Conservation (phyloP, 1,284 basidiomycete species). For the Irpex sp. region DNA sequence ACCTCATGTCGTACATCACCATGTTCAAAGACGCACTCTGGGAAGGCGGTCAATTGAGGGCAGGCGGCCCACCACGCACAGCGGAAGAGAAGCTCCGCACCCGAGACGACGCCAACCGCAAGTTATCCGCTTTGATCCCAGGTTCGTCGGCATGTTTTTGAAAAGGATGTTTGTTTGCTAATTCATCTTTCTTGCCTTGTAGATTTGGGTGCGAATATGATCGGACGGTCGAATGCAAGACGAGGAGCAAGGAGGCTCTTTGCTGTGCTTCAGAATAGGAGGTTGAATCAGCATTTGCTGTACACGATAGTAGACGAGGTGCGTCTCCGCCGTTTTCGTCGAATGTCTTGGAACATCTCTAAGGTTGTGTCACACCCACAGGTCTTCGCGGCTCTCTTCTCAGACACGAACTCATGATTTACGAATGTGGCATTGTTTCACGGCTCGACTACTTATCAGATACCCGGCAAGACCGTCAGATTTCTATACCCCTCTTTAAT, state of each 20-base stretch:
- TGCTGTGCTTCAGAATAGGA: slow-evolving; percentile 86
- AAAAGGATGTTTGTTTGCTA: background rate
- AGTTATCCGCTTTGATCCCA: slow-evolving; percentile 86
- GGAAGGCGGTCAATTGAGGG: slow-evolving; percentile 76
- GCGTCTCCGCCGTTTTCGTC: slow-evolving; percentile 4
- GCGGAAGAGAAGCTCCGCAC: slow-evolving; percentile 77
- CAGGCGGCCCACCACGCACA: slow-evolving; percentile 62
- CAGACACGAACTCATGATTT: slow-evolving; percentile 11
- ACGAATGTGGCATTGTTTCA: background rate
- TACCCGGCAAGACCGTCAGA: background rate
- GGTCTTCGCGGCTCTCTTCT: slow-evolving; percentile 25
- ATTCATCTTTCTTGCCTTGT: background rate
- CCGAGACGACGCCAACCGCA: slow-evolving; percentile 82
- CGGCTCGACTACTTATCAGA: background rate
- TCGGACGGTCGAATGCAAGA: slow-evolving; percentile 90
- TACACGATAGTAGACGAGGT: slow-evolving; percentile 90
- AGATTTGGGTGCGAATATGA: slow-evolving; percentile 96
- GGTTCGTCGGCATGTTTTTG: slow-evolving; percentile 43
- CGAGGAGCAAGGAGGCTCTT: slow-evolving; percentile 90
- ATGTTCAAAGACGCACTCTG: slow-evolving; percentile 75
- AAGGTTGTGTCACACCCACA: background rate
- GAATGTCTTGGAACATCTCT: no score
- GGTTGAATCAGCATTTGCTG: slow-evolving; percentile 89
- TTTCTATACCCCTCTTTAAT: no score
- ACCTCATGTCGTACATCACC: slow-evolving; percentile 64